phyloP scores from a whole-genome alignment of 148 eudicot genomes.

The Chenopodium album region DNA sequence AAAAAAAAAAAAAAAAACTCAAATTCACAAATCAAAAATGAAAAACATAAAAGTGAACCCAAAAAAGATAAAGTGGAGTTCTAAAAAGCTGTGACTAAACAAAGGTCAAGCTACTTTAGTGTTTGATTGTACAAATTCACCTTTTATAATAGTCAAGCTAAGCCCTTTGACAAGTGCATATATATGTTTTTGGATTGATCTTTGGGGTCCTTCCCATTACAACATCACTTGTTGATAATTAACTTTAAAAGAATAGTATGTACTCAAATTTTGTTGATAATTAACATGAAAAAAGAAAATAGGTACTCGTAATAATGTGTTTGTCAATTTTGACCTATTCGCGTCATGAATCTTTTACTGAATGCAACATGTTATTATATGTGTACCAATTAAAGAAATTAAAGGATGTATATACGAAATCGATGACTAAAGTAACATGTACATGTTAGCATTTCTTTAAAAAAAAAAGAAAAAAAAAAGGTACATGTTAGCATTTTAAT shows the following conservation, averaged over 20 bases:
- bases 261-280: background rate
- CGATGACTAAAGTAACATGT: too few relatives aligned
- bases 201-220: background rate
- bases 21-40: background rate
- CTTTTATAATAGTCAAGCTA: constrained; percentile 24
- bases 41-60: constrained; percentile 4
- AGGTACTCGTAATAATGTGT: too few relatives aligned
- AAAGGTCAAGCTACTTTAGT: constrained; percentile 32
- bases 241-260: background rate
- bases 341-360: background rate
- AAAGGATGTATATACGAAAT: too few relatives aligned
- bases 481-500: too few relatives aligned
- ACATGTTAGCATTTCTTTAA: too few relatives aligned
- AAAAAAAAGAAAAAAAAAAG: too few relatives aligned
- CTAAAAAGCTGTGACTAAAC: constrained; percentile 25
- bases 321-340: background rate
- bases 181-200: constrained; percentile 14
- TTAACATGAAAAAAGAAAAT: background rate
- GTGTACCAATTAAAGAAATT: too few relatives aligned
- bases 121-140: constrained; percentile 17
- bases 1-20: background rate
- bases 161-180: constrained; percentile 27
- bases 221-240: background rate
- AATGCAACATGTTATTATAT: background rate
- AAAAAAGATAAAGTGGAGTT: constrained; percentile 21